phyloP scores from a whole-genome alignment of 192 early-diverging fungal genomes.

The Coemansia aciculifera region DNA sequence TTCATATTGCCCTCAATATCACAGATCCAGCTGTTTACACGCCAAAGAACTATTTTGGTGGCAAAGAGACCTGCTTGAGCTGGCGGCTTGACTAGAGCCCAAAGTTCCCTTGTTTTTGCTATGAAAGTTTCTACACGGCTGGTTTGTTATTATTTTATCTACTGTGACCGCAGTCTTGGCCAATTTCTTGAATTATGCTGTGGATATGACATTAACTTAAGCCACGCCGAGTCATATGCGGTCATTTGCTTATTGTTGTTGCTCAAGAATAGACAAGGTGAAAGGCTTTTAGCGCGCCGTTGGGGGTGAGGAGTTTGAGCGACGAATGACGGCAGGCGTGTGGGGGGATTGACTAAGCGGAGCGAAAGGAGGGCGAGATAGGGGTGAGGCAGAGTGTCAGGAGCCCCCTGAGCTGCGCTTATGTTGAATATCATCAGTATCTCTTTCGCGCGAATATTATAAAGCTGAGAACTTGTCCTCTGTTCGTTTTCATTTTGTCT shows the following conservation, averaged over 20 bases:
- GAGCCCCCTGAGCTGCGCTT: not conserved
- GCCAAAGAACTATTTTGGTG: not conserved
- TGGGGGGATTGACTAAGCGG: not conserved
- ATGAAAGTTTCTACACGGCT: not conserved
- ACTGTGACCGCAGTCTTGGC: not conserved
- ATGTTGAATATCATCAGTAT: not conserved
- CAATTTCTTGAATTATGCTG: not conserved
- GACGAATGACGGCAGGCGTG: not conserved
- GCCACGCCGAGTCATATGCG: constrained; percentile 4
- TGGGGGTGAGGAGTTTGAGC: not conserved
- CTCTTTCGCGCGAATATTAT: not conserved
- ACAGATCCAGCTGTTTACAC: not conserved
- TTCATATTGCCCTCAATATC: not conserved
- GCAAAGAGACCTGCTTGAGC: not conserved
- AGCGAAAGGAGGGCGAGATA: not conserved
- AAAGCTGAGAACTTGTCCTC: not conserved
- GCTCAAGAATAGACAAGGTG: not conserved
- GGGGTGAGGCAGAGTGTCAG: not conserved
- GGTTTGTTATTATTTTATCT: not conserved
- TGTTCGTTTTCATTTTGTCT: not conserved
- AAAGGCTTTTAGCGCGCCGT: not conserved
- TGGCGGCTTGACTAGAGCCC: not conserved
- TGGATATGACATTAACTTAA: not conserved
- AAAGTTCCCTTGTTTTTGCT: not conserved
- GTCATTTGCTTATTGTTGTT: not conserved